A percentile compares a stretch with the other conserved stretches of the same genome.
These are phyloP conservation scores for Meyerozyma athensensis DNA, from an alignment of 1,139 yeast genomes.

Conservation along the genomic window DNA sequence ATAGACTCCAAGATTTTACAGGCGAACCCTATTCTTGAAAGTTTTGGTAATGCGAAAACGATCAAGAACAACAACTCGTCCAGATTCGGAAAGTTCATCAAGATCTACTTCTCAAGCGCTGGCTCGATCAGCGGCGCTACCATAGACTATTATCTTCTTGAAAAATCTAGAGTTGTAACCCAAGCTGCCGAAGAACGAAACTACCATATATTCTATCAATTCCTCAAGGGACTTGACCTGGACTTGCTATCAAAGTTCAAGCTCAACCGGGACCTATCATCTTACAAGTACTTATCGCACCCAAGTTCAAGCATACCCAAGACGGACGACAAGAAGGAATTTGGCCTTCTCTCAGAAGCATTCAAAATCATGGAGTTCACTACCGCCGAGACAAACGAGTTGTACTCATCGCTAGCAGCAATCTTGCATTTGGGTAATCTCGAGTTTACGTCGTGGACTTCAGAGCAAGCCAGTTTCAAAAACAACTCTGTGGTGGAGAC, in stretches of 20 bases:
- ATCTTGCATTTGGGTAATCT: conserved; percentile 85
- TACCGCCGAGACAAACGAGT: conserved; percentile 48
- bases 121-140: conserved; percentile 83
- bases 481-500: conserved; percentile 49
- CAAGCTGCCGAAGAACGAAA: conserved; percentile 79
- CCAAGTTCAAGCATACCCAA: conserved; percentile 56
- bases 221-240: conserved; percentile 62
- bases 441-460: conserved; percentile 62
- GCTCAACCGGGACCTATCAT: conserved; percentile 39
- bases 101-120: conserved; percentile 65
- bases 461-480: conserved; percentile 77
- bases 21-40: conserved; percentile 93
- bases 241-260: conserved; percentile 46
- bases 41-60: conserved; percentile 97
- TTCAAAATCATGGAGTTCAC: conserved; percentile 71
- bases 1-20: conserved; percentile 85
- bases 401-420: conserved; percentile 67
- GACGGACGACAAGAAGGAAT: conserved; percentile 72
- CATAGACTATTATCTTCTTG: conserved; percentile 90
- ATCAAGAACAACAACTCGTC: conserved; percentile 93
- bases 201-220: conserved; percentile 89
- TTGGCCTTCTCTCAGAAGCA: conserved; percentile 55
- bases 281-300: conserved; percentile 56
- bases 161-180: conserved; percentile 87
- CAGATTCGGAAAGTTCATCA: conserved; percentile 93